Evolutionary conservation across 768 basidiomycete genomes (phyloP).

Genomic region (Serendipita sp.): DNA sequence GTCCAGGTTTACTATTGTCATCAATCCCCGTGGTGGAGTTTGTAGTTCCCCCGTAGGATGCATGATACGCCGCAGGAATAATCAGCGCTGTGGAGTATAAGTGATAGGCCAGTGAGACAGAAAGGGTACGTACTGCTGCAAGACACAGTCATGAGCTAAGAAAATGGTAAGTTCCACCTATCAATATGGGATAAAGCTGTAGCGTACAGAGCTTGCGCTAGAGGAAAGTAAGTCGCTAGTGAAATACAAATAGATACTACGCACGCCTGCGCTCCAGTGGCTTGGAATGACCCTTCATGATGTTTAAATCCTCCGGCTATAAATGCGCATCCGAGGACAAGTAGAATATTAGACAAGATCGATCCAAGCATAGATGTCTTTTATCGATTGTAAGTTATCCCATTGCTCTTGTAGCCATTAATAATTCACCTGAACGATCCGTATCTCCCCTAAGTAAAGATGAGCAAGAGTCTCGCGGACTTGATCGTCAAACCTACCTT

Average conservation of each 20-base stretch:
- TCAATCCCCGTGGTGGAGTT: constrained; percentile 15
- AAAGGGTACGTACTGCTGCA: constrained; percentile 50
- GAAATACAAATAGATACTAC: constrained; percentile 16
- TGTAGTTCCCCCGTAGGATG: constrained; percentile 7
- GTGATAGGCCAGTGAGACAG: neutral
- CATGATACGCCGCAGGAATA: constrained; percentile 74
- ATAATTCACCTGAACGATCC: neutral
- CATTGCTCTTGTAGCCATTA: neutral
- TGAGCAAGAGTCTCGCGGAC: neutral
- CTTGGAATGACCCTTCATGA: constrained; percentile 56
- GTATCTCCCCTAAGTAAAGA: neutral
- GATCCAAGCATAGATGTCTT: constrained; percentile 55
- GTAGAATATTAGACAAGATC: constrained; percentile 74
- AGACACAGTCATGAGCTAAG: constrained; percentile 66
- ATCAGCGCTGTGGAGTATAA: constrained; percentile 40
- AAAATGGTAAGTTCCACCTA: constrained; percentile 8
- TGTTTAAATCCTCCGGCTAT: constrained; percentile 59
- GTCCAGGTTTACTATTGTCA: constrained; percentile 25
- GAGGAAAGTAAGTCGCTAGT: constrained; percentile 1
- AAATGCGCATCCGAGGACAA: constrained; percentile 86
- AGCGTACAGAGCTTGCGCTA: constrained; percentile 25
- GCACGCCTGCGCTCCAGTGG: constrained; percentile 76
- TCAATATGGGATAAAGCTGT: constrained; percentile 10
- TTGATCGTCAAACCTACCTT: constrained; percentile 34
- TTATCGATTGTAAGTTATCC: neutral